Base-by-base conservation (phyloP, 495 filamentous ascomycete genomes). In the Ascobolus immersus region DNA sequence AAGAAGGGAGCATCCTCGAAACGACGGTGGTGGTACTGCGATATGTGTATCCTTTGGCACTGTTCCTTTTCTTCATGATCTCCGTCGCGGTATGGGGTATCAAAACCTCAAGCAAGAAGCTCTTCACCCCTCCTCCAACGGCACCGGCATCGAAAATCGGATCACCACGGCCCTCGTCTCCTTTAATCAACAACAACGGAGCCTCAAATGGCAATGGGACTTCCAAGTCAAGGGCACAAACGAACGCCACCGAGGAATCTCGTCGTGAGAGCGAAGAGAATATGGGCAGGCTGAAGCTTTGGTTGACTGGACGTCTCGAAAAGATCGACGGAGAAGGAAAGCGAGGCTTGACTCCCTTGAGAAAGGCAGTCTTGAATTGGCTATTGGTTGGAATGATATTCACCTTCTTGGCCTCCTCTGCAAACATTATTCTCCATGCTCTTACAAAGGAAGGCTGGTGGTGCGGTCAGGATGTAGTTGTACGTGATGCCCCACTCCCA, bases 391-490 rank as follows among this genome's bases (percentile, higher is more conserved):
- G 56, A 5, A 54, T 76, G 4, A 58, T 80, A 18, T 43, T 72
- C 35, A 78, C 77, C 11, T 76, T 86, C 35, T 50, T 82, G 29
- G 75, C 57, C 28, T 78, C 80, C 54, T 66, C 73, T 25, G 59
- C 57, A 30, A 69, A 77, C 44, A 71, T 89, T 42, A 67, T 86
- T 28, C 36, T 65, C 35, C 86, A 81, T 60, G 74, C 79, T 38
- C 57, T 91, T 36, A 41, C 61, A 11, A 54, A 61, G 34, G 58
- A 61, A 32, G 57, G 67, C 25, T 93, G 82, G 81, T 93, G 82
- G 86, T 86, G 78, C 48, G 78, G 77, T 18, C 68, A 91, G 53
- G 59, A 75, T 19, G 64, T 69, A 35, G 73, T 74, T 50, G 84
- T 94, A 69, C 55, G 76, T 64, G 13, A 30, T n/a, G 28, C 4